Percentiles rank a stretch among this genome's conserved stretches.
Conservation (phyloP, 1,284 basidiomycete genomes). For the Sparassis latifolia region DNA sequence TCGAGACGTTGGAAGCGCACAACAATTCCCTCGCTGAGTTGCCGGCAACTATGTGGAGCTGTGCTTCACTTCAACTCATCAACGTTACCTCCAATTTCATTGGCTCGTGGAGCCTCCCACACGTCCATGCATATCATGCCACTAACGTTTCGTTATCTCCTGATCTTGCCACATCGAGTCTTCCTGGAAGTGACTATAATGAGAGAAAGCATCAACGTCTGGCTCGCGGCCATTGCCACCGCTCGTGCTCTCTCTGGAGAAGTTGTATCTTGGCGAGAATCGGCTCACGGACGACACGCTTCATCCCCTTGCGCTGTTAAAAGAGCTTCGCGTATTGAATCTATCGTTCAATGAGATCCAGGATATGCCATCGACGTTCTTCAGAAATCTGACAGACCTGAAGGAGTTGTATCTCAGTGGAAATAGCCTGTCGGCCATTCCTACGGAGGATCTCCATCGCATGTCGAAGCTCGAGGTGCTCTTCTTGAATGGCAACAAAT, state of each 20-base stretch:
- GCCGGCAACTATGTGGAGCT: constrained; percentile 81
- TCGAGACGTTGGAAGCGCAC: constrained; percentile 82
- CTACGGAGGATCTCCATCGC: constrained; percentile 79
- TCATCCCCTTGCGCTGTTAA: constrained; percentile 67
- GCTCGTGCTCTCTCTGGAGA: constrained; percentile 67
- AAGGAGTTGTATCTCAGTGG: constrained; percentile 92
- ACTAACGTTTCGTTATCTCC: constrained; percentile 23
- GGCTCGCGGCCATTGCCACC: constrained; percentile 44
- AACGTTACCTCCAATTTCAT: constrained; percentile 92
- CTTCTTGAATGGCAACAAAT: constrained; percentile 91
- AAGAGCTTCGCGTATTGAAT: constrained; percentile 80
- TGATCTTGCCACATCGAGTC: constrained; percentile 1
- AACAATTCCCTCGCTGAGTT: constrained; percentile 87
- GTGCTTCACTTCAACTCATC: constrained; percentile 66
- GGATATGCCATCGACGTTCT: constrained; percentile 78
- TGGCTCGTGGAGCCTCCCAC: constrained; percentile 64
- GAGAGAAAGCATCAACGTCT: constrained; percentile 38
- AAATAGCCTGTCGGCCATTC: constrained; percentile 87
- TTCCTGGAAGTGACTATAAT: constrained; percentile 7
- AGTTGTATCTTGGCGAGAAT: constrained; percentile 89
- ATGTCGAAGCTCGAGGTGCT: constrained; percentile 67
- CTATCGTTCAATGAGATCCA: constrained; percentile 95
- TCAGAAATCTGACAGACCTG: constrained; percentile 63
- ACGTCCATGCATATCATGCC: constrained; percentile 17
- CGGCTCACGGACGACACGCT: constrained; percentile 80